Evolutionary conservation across 352 stramenopile species (phyloP).

Genomic region (Peronospora belbahrii): DNA sequence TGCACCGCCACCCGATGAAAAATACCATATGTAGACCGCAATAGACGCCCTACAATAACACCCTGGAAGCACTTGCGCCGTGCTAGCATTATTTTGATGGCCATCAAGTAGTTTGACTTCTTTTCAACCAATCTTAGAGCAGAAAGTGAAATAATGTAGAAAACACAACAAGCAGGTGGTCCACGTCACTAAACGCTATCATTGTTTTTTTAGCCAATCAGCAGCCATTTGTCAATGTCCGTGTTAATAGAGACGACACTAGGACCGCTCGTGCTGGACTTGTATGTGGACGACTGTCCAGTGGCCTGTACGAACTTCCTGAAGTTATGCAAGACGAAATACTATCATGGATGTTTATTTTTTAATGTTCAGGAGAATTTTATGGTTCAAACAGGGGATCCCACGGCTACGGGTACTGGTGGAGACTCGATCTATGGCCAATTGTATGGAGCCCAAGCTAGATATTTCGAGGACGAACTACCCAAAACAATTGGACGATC

Average conservation of each 20-base stretch:
- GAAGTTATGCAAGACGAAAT: slow-evolving; percentile 93
- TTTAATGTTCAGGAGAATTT: slow-evolving; percentile 96
- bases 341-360: slow-evolving; percentile 92
- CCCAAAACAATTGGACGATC: slow-evolving; percentile 23
- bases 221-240: slow-evolving; percentile 25
- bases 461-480: slow-evolving; percentile 79
- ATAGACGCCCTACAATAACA: background rate
- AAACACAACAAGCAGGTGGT: no score
- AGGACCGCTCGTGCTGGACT: slow-evolving; percentile 87
- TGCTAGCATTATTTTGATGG: slow-evolving; percentile 14
- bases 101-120: background rate
- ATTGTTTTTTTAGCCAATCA: slow-evolving; percentile 1
- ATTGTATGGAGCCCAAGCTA: slow-evolving; percentile 78
- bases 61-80: slow-evolving; percentile 5
- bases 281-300: slow-evolving; percentile 82
- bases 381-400: slow-evolving; percentile 87
- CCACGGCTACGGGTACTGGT: slow-evolving; percentile 90
- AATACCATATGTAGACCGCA: slow-evolving; percentile 1
- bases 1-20: background rate
- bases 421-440: slow-evolving; percentile 93
- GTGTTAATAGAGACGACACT: slow-evolving; percentile 91
- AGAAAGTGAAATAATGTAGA: background rate
- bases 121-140: slow-evolving; percentile 6
- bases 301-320: slow-evolving; percentile 89
- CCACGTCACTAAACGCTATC: no score